Percentiles rank a stretch among this genome's conserved stretches.
Evolutionary conservation across 805 yeast species (phyloP).

Genomic region (Metschnikowia peoriensis): DNA sequence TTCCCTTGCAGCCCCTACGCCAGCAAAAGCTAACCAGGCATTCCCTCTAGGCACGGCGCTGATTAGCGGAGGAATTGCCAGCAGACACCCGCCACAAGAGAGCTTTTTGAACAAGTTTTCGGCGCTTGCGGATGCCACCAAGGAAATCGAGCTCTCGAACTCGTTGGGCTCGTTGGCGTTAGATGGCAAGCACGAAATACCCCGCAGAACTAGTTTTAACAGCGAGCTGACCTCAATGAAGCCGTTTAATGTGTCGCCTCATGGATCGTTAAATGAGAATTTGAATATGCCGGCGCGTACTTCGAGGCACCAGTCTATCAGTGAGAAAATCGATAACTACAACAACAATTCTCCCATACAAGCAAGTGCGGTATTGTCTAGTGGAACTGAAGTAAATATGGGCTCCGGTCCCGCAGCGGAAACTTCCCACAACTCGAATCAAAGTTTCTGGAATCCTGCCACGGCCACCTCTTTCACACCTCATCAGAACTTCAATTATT

Average conservation of each 20-base stretch:
- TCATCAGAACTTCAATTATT: slow-evolving; percentile 23
- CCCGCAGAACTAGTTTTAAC: slow-evolving; percentile 54
- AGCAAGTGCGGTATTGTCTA: slow-evolving; percentile 37
- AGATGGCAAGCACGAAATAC: slow-evolving; percentile 21
- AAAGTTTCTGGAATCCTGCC: slow-evolving; percentile 65
- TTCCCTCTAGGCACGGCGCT: slow-evolving; percentile 58
- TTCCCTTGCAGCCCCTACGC: slow-evolving; percentile 15
- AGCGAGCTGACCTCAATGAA: slow-evolving; percentile 22
- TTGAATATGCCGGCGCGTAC: slow-evolving; percentile 35
- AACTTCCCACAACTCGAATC: slow-evolving; percentile 16
- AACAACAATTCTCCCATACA: slow-evolving; percentile 46
- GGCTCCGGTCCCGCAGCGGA: slow-evolving; percentile 6
- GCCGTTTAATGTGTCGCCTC: slow-evolving; percentile 31
- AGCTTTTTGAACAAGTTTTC: slow-evolving; percentile 62
- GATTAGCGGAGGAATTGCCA: slow-evolving; percentile 54
- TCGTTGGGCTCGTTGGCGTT: slow-evolving; percentile 42
- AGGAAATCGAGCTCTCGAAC: slow-evolving; percentile 55
- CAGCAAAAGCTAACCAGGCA: slow-evolving; percentile 19
- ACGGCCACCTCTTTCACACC: slow-evolving; percentile 62
- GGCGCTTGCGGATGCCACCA: slow-evolving; percentile 65
- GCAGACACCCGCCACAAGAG: slow-evolving; percentile 45
- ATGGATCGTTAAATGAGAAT: slow-evolving; percentile 43
- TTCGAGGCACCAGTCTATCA: slow-evolving; percentile 51
- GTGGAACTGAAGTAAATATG: slow-evolving; percentile 23
- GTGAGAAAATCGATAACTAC: slow-evolving; percentile 63